A percentile compares a stretch with the other conserved stretches of the same genome.
These are phyloP conservation scores for Schizonepeta tenuifolia DNA, from an alignment of 257 asterid species.

Conservation along the genomic window DNA sequence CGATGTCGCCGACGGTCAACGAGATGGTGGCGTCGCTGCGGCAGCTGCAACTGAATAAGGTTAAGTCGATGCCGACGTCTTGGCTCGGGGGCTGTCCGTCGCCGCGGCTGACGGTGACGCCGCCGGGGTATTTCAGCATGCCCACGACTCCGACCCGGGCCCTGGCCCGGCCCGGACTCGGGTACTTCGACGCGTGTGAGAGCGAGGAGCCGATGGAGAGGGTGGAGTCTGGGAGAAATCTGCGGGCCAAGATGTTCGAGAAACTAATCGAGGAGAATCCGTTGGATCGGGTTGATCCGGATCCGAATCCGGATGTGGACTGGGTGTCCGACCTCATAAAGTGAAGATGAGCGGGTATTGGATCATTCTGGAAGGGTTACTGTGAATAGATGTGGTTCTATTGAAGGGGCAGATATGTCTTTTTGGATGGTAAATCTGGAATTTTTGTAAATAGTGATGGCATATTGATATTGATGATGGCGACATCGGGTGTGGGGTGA, in stretches of 20 bases:
- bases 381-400: neutral
- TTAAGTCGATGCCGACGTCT: slow-evolving; percentile 47
- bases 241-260: slow-evolving; percentile 59
- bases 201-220: slow-evolving; percentile 47
- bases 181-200: slow-evolving; percentile 40
- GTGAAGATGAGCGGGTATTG: slow-evolving; percentile 10
- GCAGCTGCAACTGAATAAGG: slow-evolving; percentile 45
- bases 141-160: slow-evolving; percentile 51
- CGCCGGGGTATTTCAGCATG: slow-evolving; percentile 45
- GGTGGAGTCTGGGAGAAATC: slow-evolving; percentile 54
- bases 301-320: slow-evolving; percentile 56
- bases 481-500: neutral
- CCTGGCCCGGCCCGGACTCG: slow-evolving; percentile 35
- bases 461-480: neutral
- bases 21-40: slow-evolving; percentile 49
- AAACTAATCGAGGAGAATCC: slow-evolving; percentile 59
- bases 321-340: slow-evolving; percentile 74
- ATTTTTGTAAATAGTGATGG: slow-evolving; percentile 22
- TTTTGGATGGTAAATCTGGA: neutral
- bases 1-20: slow-evolving; percentile 42
- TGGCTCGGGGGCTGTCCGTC: slow-evolving; percentile 39
- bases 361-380: too few species aligned
- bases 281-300: slow-evolving; percentile 49
- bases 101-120: slow-evolving; percentile 37
- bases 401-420: neutral